phyloP scores from a whole-genome alignment of 345 rosid genomes.

The Gossypium turneri region DNA sequence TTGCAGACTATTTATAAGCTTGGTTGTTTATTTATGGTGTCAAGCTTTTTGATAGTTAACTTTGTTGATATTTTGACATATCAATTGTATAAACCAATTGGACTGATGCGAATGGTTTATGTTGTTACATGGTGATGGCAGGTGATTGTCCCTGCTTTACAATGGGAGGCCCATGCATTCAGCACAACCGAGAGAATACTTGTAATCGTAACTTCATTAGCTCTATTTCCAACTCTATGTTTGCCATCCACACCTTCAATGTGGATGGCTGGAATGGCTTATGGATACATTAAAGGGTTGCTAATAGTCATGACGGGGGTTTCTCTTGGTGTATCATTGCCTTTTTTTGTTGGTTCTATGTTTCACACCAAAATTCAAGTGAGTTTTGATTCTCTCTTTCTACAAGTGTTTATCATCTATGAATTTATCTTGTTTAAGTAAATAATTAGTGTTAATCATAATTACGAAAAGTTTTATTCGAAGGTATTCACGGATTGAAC shows the following conservation, averaged over 20 bases:
- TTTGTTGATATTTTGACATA: too few species aligned
- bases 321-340: constrained; percentile 31
- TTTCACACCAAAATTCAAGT: constrained; percentile 29
- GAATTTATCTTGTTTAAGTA: too few species aligned
- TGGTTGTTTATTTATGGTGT: too few species aligned
- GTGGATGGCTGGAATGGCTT: constrained; percentile 43
- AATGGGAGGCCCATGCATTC: constrained; percentile 30
- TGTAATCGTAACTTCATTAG: constrained; percentile 24
- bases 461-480: too few species aligned
- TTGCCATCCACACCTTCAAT: constrained; percentile 40
- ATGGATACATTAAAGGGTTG: constrained; percentile 32
- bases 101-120: not conserved
- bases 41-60: too few species aligned
- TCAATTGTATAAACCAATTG: too few species aligned
- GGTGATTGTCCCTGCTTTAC: constrained; percentile 28
- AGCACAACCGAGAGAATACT: constrained; percentile 18
- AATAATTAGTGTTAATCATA: too few species aligned
- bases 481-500: too few species aligned
- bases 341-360: constrained; percentile 33
- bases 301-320: constrained; percentile 24
- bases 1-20: too few species aligned
- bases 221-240: constrained; percentile 26
- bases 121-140: not conserved
- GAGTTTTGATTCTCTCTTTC: not conserved
- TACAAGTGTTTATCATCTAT: not conserved